These are phyloP conservation scores for Tolypocladium ophioglossoides DNA, from an alignment of 2,329 filamentous ascomycete genomes.

Conservation along the genomic window DNA sequence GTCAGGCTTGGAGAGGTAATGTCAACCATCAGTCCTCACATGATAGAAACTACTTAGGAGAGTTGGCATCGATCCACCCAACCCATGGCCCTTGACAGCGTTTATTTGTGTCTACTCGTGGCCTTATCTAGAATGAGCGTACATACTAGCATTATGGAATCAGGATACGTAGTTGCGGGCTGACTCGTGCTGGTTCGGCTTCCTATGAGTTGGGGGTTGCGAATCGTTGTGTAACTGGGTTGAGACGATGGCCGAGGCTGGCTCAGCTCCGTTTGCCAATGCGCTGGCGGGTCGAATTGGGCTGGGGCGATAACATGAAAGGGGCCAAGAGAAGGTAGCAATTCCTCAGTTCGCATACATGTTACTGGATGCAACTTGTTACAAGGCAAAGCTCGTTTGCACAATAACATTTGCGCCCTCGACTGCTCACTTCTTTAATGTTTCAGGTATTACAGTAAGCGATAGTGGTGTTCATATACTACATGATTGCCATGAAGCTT, in stretches of 20 bases:
- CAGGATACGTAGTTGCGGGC: not conserved
- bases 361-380: not conserved
- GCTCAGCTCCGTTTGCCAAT: not conserved
- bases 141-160: not conserved
- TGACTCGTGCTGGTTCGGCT: not conserved
- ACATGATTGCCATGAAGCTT: too few relatives aligned
- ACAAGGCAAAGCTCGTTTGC: too few relatives aligned
- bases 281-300: not conserved
- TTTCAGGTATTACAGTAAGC: too few relatives aligned
- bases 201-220: not conserved
- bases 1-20: too few relatives aligned
- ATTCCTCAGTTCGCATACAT: not conserved
- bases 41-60: too few relatives aligned
- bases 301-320: not conserved
- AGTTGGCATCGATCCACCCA: too few relatives aligned
- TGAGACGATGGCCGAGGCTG: not conserved
- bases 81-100: too few relatives aligned
- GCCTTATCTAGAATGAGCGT: too few relatives aligned
- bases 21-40: too few relatives aligned
- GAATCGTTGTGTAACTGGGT: not conserved
- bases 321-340: not conserved
- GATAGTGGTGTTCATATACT: not conserved
- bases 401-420: too few relatives aligned
- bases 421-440: too few relatives aligned
- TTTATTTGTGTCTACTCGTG: too few relatives aligned